A percentile compares a stretch with the other conserved stretches of the same genome.
These are phyloP conservation scores for Chlamydomonas schloesseri DNA, from an alignment of 139 green algal species.

Conservation along the genomic window DNA sequence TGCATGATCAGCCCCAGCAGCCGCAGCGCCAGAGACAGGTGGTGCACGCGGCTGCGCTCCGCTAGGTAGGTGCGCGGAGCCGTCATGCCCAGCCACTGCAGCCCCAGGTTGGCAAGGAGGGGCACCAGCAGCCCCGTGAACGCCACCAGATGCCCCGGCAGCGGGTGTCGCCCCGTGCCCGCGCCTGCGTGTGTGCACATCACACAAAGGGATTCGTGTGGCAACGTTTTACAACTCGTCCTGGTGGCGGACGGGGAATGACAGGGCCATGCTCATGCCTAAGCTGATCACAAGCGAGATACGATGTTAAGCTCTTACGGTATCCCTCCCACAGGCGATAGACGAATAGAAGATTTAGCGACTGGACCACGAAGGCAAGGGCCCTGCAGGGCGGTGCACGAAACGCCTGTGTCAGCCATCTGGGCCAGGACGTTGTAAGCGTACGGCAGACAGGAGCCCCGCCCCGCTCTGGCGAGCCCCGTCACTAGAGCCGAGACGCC, in stretches of 20 bases:
- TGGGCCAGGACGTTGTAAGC: too few species aligned
- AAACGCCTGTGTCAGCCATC: too few species aligned
- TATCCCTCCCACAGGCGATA: slow-evolving; percentile 25
- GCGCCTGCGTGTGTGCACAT: neutral
- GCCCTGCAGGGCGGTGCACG: slow-evolving; percentile 14
- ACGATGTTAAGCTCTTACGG: too few species aligned
- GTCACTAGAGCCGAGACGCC: too few species aligned
- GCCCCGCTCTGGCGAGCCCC: too few species aligned
- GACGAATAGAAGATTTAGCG: slow-evolving; percentile 15
- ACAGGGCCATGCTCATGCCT: too few species aligned
- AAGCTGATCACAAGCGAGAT: too few species aligned
- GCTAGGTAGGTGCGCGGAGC: slow-evolving; percentile 1
- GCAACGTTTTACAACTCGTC: too few species aligned
- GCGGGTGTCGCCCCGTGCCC: slow-evolving; percentile 1
- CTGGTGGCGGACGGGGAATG: neutral
- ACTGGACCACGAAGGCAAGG: slow-evolving; percentile 15
- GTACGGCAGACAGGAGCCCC: too few species aligned
- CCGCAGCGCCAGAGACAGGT: neutral
- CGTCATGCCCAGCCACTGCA: neutral
- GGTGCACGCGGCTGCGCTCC: slow-evolving; percentile 12
- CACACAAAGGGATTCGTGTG: too few species aligned
- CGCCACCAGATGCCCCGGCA: slow-evolving; percentile 18
- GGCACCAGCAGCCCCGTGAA: slow-evolving; percentile 25
- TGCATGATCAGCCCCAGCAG: slow-evolving; percentile 36
- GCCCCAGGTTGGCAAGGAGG: neutral